Evolutionary conservation across 176 grass and related monocot species (phyloP), one percentile per base, ranked within the genome.

Genomic region (Microstegium vimineum): DNA sequence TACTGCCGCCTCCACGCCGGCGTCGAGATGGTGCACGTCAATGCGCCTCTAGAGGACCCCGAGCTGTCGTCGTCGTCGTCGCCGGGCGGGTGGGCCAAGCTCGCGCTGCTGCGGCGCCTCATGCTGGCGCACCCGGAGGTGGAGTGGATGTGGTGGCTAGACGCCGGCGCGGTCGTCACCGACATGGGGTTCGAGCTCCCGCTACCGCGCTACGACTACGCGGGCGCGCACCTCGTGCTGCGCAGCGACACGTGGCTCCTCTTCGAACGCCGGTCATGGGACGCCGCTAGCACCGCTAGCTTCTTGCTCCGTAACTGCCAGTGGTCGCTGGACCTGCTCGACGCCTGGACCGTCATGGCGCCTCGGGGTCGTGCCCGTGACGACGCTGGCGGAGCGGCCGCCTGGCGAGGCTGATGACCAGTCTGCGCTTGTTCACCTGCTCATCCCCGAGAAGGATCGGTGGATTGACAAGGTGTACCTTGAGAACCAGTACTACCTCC

Each of bases 61-160:
- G 59, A 26, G 59, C 59, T 62, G 59, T 61, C 57, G 57, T 22
- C 52, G 20, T 54, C 51, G 54, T 57, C 10, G 93, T 84, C 74
- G 27, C 52, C 37, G 89, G 90, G 83, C 13, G 84, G 86, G 83
- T 93, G 94, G 94, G 77, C 81, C 31, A 96, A 96, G 83, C 88
- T 96, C 0, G 88, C 88, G 0, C 89, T 90, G 49, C 77, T 96
- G 9, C 88, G 94, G 5, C 88, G 83, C 11, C 94, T 93, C 0
- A 93, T 96, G 90, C 81, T 96, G 5, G 86, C 94, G 8, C 94
- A 96, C 67, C 90, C 94, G 77, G 94, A 96, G 91, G 75, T 86
- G 23, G 93, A 96, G 90, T 96, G 93, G 93, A 66, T 93, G 51
- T 93, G 93, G 93, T 96, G 93, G 93, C 75, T 93, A 88, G 93